A percentile compares a stretch with the other conserved stretches of the same genome.
phyloP scores from a whole-genome alignment of 306 rosid genomes.

The Cucumis hystrix region DNA sequence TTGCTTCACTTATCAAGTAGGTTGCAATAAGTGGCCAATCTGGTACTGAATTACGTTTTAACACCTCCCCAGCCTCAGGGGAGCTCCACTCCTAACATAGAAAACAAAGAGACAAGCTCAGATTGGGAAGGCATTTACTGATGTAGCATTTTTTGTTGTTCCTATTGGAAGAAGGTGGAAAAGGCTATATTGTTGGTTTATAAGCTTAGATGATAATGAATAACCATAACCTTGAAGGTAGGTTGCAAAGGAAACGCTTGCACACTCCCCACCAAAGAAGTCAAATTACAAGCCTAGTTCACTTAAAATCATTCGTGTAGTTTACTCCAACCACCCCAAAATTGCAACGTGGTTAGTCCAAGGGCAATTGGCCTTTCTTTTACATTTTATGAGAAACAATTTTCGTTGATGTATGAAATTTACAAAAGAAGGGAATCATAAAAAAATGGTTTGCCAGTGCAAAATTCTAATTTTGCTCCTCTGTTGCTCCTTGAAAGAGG shows the following conservation, averaged over 20 bases:
- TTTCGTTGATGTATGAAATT: too few relatives aligned
- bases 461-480: neutral
- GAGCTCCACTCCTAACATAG: constrained; percentile 63
- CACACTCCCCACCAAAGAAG: neutral
- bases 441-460: neutral
- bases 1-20: constrained; percentile 90
- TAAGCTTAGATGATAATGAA: neutral
- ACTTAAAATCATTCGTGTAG: neutral
- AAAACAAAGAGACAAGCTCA: neutral
- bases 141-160: neutral
- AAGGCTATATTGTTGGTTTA: neutral
- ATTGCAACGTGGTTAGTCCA: neutral
- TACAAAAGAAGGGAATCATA: neutral
- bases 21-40: constrained; percentile 96
- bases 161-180: neutral
- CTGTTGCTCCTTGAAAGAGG: neutral
- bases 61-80: constrained; percentile 53
- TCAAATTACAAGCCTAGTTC: neutral
- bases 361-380: neutral
- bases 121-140: neutral
- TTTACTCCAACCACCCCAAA: neutral
- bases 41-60: constrained; percentile 64
- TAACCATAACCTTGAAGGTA: neutral
- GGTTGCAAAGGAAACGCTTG: neutral
- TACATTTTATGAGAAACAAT: too few relatives aligned